Percentiles rank a stretch among this genome's conserved stretches.
Evolutionary conservation across 495 filamentous ascomycete genomes (phyloP).

Genomic region (Hypoxylon rickii): DNA sequence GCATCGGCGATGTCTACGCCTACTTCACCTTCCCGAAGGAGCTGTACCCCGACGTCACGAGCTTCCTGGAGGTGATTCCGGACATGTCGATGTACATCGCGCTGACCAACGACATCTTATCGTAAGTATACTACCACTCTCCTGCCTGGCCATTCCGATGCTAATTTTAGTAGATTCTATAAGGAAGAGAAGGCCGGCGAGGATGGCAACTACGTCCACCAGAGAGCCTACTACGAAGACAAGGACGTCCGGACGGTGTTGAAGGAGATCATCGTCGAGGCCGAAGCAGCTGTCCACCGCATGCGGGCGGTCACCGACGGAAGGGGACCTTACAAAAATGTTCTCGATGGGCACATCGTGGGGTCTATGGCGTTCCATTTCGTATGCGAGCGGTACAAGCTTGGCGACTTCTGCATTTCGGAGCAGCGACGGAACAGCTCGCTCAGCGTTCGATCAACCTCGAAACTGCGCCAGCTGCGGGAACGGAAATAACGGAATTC

Average conservation of each 20-base stretch:
- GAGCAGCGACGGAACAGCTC: not conserved
- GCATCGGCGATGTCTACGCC: slow-evolving; percentile 15
- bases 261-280: slow-evolving; percentile 6
- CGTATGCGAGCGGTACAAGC: slow-evolving; percentile 10
- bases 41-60: slow-evolving; percentile 17
- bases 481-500: not conserved
- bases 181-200: slow-evolving; percentile 59
- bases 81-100: slow-evolving; percentile 20
- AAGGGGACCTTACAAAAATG: slow-evolving; percentile 10
- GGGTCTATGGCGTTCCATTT: slow-evolving; percentile 20
- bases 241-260: slow-evolving; percentile 14
- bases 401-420: slow-evolving; percentile 14
- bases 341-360: slow-evolving; percentile 10
- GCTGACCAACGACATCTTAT: slow-evolving; percentile 23
- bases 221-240: slow-evolving; percentile 10
- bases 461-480: no score
- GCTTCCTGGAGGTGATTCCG: slow-evolving; percentile 24
- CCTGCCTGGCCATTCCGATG: not conserved
- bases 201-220: slow-evolving; percentile 38
- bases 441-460: no score
- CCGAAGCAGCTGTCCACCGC: not conserved
- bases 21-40: slow-evolving; percentile 24
- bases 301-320: slow-evolving; percentile 12
- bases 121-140: slow-evolving; percentile 6
- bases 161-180: slow-evolving; percentile 39